These are phyloP conservation scores for Dryas octopetala DNA, from an alignment of 306 rosid species.

Conservation along the genomic window DNA sequence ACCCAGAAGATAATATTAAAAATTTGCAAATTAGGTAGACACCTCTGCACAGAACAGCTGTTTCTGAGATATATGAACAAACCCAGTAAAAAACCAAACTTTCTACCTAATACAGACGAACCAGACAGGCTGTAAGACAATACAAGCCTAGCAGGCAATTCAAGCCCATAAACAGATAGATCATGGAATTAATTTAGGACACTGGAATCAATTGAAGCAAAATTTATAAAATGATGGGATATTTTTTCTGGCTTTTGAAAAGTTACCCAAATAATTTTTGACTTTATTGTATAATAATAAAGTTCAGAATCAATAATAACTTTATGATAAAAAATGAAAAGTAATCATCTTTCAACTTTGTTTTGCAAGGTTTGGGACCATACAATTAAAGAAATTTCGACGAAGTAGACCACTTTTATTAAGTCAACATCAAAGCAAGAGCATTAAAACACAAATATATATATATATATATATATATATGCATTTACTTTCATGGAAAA, in stretches of 20 bases:
- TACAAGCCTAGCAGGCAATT: background rate
- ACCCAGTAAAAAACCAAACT: conserved; percentile 10
- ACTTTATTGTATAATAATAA: conserved; percentile 24
- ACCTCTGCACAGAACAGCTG: conserved; percentile 38
- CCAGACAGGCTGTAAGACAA: conserved; percentile 11
- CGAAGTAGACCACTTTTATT: conserved; percentile 6
- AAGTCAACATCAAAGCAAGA: conserved; percentile 8
- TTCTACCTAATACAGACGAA: conserved; percentile 4
- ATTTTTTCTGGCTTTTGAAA: background rate
- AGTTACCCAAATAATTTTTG: conserved; percentile 1
- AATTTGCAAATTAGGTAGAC: background rate
- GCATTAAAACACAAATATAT: background rate
- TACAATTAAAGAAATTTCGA: conserved; percentile 8
- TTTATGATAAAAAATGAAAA: conserved; percentile 27
- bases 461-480: no score
- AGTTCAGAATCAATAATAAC: conserved; percentile 35
- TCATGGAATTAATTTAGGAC: background rate
- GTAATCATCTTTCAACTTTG: conserved; percentile 27
- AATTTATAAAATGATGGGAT: background rate
- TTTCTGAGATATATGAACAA: conserved; percentile 15
- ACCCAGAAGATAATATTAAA: conserved; percentile 6
- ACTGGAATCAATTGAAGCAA: background rate
- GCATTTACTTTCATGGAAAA: background rate
- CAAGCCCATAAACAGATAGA: conserved; percentile 2
- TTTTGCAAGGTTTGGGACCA: conserved; percentile 15